Evolutionary conservation across 768 basidiomycete species (phyloP).

Genomic region (Galerina sulciceps): DNA sequence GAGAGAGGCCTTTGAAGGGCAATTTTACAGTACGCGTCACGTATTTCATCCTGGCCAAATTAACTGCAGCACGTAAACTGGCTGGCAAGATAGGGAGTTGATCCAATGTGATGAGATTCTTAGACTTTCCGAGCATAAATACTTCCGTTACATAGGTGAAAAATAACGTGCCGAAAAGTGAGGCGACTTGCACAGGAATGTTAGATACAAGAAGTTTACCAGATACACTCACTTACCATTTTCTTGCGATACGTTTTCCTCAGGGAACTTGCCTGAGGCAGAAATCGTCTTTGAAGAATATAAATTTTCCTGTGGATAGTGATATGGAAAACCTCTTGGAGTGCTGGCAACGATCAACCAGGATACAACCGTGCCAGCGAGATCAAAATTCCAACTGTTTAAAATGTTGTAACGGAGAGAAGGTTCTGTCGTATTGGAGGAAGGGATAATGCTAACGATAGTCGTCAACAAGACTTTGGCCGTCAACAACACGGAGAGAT

Average conservation of each 20-base stretch:
- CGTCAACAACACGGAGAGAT: background rate
- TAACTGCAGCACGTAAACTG: constrained; percentile 12
- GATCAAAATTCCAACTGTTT: constrained; percentile 7
- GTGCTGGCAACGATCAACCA: constrained; percentile 8
- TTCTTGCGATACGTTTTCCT: constrained; percentile 14
- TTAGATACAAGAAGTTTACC: background rate
- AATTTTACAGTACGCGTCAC: constrained; percentile 4
- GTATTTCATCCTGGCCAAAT: constrained; percentile 8
- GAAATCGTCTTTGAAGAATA: constrained; percentile 8
- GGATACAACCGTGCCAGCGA: constrained; percentile 2
- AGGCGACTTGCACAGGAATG: background rate
- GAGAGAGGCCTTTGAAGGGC: constrained; percentile 1
- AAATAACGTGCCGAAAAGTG: constrained; percentile 1
- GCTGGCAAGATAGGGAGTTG: constrained; percentile 13
- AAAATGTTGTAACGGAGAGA: background rate
- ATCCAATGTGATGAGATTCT: constrained; percentile 4
- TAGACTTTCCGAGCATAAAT: constrained; percentile 16
- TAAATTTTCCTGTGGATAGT: constrained; percentile 11
- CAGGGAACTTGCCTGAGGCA: constrained; percentile 8
- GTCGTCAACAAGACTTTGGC: background rate
- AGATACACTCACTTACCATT: background rate
- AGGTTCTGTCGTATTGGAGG: background rate
- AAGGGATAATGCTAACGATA: constrained; percentile 5
- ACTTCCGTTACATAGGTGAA: constrained; percentile 11
- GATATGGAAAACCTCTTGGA: constrained; percentile 4